phyloP scores from a whole-genome alignment of 306 rosid species.

The Mimosa bimucronata region DNA sequence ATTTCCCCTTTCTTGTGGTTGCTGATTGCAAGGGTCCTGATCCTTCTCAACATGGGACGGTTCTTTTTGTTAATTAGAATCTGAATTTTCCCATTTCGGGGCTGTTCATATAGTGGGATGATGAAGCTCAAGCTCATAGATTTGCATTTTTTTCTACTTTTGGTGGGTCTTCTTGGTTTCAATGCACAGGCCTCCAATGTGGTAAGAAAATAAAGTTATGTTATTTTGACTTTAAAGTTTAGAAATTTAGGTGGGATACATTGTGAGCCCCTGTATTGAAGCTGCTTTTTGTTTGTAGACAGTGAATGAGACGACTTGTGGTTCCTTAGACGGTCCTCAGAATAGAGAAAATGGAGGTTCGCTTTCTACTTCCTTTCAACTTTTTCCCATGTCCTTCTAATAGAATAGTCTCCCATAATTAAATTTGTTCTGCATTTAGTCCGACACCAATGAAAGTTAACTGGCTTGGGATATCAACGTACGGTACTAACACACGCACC shows the following conservation, averaged over 20 bases:
- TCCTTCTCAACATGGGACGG: background rate
- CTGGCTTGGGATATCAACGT: background rate
- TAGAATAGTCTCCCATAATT: background rate
- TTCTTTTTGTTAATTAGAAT: background rate
- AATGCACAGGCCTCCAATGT: constrained; percentile 38
- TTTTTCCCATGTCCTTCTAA: background rate
- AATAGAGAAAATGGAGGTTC: constrained; percentile 24
- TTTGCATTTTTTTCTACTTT: constrained; percentile 31
- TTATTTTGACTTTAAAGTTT: background rate
- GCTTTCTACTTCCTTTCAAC: background rate
- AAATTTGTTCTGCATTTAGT: background rate
- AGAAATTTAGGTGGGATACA: background rate
- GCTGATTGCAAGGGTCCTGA: background rate
- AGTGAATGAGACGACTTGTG: constrained; percentile 43
- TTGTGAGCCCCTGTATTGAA: constrained; percentile 11
- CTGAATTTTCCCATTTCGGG: constrained; percentile 10
- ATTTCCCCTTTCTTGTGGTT: background rate
- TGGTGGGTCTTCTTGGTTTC: constrained; percentile 22
- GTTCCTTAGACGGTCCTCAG: constrained; percentile 18
- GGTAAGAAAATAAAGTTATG: constrained; percentile 27
- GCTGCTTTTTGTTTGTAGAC: constrained; percentile 38
- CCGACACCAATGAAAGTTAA: background rate
- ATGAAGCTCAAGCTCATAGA: constrained; percentile 30
- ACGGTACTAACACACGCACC: background rate
- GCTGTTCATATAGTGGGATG: background rate